Evolutionary conservation across 2,329 filamentous ascomycete species (phyloP), one percentile per base, ranked within the genome.

Genomic region (Fusarium chaquense): DNA sequence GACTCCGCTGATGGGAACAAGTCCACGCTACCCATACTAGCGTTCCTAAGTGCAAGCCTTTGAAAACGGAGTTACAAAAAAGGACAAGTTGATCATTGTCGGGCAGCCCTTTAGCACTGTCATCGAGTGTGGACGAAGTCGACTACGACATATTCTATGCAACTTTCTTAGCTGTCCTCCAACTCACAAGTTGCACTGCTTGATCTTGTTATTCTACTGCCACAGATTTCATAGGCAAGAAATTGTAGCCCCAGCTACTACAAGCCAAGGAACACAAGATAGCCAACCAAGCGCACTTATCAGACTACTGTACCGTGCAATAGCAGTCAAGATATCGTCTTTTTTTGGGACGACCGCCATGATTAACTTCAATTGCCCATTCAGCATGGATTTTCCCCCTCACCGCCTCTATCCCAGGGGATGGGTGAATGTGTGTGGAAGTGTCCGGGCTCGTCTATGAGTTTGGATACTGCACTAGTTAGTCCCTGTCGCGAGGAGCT

Each of bases 111-210:
- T 40, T 13, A 28, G 32, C 18, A 16, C 33, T 20, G 38, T 35
- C 33, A 41, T 12, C 28, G n/a, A 12, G 26, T 18, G 35, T 43
- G 49, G 46, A 47, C 40, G 26, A 44, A 54, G 15, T 50, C 41
- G 28, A 55, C 56, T 38, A 59, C 36, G 56, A 45, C 62, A 67
- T 58, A 49, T 56, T 62, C 60, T 51, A 53, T 60, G 55, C 47
- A 44, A 61, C 26, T 61, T 46, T 40, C 32, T 53, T 33, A 22
- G 24, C 18, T 26, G 20, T 41, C 24, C 26, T 46, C 20, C 35
- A 53, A 36, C 22, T 44, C 45, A 49, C 50, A 24, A 40, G 51
- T 36, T 55, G 49, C 57, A 41, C 57, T 43, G 55, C 26, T 57
- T 63, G 49, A 36, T 40, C 64, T 41, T 58, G 40, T 57, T 52